A percentile compares a stretch with the other conserved stretches of the same genome.
Evolutionary conservation across 1,284 basidiomycete species (phyloP).

Genomic region (Meira nashicola): DNA sequence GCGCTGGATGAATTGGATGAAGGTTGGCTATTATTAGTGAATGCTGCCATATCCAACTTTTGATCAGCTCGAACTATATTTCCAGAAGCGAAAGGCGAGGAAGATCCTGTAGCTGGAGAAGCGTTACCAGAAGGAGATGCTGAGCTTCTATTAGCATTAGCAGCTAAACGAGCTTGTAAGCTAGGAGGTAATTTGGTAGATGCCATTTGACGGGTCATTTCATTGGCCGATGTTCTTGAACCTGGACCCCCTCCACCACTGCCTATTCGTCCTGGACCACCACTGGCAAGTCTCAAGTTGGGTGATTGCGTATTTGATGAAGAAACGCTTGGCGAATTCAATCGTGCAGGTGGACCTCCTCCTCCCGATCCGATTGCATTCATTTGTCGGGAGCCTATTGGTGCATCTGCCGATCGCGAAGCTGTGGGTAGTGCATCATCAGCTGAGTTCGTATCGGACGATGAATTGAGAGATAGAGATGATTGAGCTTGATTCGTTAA

Average conservation of each 20-base stretch:
- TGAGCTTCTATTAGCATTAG: slow-evolving; percentile 37
- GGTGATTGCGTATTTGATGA: neutral
- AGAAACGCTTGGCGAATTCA: neutral
- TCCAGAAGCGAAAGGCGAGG: neutral
- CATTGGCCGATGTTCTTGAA: slow-evolving; percentile 12
- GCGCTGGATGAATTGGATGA: slow-evolving; percentile 20
- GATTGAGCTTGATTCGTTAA: neutral
- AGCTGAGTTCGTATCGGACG: neutral
- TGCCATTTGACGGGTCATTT: slow-evolving; percentile 40
- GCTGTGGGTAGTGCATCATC: neutral
- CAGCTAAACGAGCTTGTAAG: slow-evolving; percentile 87
- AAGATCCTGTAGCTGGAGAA: slow-evolving; percentile 7
- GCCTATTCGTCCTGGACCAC: slow-evolving; percentile 3
- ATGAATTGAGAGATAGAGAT: neutral
- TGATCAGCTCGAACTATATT: neutral
- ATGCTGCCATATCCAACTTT: slow-evolving; percentile 3
- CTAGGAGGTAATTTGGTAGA: slow-evolving; percentile 63
- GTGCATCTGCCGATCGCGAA: neutral
- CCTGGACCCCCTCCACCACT: slow-evolving; percentile 12
- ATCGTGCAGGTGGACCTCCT: slow-evolving; percentile 3
- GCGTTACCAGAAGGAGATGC: neutral
- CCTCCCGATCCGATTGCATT: neutral
- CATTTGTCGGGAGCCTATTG: neutral
- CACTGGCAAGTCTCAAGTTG: neutral
- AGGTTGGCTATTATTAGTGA: slow-evolving; percentile 14